Evolutionary conservation across 2,329 filamentous ascomycete species (phyloP), one percentile per base, ranked within the genome.

Genomic region (Thelonectria blattea): DNA sequence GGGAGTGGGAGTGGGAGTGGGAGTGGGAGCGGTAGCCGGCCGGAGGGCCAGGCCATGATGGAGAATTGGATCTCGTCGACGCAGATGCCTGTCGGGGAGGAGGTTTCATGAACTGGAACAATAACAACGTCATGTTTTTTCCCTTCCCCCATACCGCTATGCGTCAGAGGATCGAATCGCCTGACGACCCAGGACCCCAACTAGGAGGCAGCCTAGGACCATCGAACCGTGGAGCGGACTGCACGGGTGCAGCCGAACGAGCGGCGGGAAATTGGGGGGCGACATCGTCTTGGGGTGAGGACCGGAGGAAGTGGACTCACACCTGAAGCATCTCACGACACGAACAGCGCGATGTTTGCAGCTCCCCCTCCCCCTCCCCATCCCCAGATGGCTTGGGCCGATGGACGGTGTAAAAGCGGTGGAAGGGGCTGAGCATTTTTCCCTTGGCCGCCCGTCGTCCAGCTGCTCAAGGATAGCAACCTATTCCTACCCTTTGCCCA

Each of bases 1-100:
- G 61, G 42, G 56, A 30, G 27, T 10, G 22, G 22, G 22, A 24
- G 6, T 24, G 22, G 22, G 22, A 70, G 46, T 56, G 61, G 42
- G 56, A 30, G 27, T 10, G 22, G 22, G 22, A 24, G 6, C 6
- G 22, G 22, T 3, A 70, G 59, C 42, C 70, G 66, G 56, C 56
- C 71, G 63, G 79, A 78, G 48, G 86, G 87, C 43, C 89, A 91
- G 73, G 88, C 86, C 56, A 83, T 87, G 75, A 92, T 94, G 91
- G 91, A 93, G 77, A 90, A 92, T 71, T 94, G 91, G 89, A 93
- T 94, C 71, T 81, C 84, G 22, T 92, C 90, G 48, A 93, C 90
- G n/a, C 91, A 93, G 74, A 79, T 87, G 65, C 85, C 83, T 15
- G 72, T 73, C 41, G 76, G 75, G 11, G 75, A 76, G 46, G 75